phyloP scores from a whole-genome alignment of 306 rosid species.

The Trifolium dubium region DNA sequence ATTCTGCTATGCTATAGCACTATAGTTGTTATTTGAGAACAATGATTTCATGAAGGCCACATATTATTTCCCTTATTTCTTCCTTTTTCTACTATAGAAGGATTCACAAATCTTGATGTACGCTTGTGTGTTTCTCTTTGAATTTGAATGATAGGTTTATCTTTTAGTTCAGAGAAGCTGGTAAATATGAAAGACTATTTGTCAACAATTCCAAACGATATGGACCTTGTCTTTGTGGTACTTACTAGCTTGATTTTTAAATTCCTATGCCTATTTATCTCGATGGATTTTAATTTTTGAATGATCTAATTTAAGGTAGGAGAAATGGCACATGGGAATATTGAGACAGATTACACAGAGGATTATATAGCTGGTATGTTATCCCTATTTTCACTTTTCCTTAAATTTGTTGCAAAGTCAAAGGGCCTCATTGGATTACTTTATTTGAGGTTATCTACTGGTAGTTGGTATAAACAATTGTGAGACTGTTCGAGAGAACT shows the following conservation, averaged over 20 bases:
- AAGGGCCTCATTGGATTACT: neutral
- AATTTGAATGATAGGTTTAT: slow-evolving; percentile 50
- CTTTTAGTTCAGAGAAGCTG: slow-evolving; percentile 72
- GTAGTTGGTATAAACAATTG: neutral
- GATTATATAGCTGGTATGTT: slow-evolving; percentile 76
- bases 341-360: slow-evolving; percentile 74
- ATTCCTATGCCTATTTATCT: neutral
- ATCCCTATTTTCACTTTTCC: neutral
- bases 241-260: slow-evolving; percentile 15
- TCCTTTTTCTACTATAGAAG: neutral
- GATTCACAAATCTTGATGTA: slow-evolving; percentile 18
- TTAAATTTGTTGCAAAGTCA: slow-evolving; percentile 8
- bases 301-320: slow-evolving; percentile 50
- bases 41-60: neutral
- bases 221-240: slow-evolving; percentile 88
- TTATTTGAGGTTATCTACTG: neutral
- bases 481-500: neutral
- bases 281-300: neutral
- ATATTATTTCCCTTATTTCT: neutral
- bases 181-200: slow-evolving; percentile 56
- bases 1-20: neutral
- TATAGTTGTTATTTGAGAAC: neutral
- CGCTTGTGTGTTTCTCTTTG: slow-evolving; percentile 8
- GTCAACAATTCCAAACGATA: slow-evolving; percentile 36
- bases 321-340: slow-evolving; percentile 22